Percentiles rank a stretch among this genome's conserved stretches.
Evolutionary conservation across 1,139 yeast species (phyloP).

Genomic region (Citeromyces siamensis): DNA sequence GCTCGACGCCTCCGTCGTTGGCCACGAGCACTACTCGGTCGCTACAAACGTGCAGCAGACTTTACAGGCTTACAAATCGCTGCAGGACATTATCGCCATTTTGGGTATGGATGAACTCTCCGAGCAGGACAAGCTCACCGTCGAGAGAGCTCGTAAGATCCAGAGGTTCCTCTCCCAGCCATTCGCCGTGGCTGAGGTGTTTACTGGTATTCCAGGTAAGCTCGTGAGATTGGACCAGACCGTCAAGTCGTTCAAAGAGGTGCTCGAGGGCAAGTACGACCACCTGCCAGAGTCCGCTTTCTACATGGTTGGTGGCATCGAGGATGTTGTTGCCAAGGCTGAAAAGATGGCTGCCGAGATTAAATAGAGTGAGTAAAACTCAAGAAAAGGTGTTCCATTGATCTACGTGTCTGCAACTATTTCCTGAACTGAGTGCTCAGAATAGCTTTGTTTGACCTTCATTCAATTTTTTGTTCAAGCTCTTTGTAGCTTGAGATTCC

Average conservation of each 20-base stretch:
- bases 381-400: no score
- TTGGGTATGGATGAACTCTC: slow-evolving; percentile 99
- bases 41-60: slow-evolving; percentile 96
- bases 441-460: no score
- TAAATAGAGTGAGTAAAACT: slow-evolving; percentile 31
- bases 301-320: slow-evolving; percentile 99
- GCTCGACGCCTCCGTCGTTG: slow-evolving; percentile 93
- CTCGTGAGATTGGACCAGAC: slow-evolving; percentile 96
- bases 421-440: no score
- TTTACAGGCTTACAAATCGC: slow-evolving; percentile 98
- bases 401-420: no score
- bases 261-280: slow-evolving; percentile 97
- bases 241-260: slow-evolving; percentile 88
- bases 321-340: slow-evolving; percentile 96
- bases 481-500: no score
- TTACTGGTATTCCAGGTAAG: slow-evolving; percentile 99
- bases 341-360: slow-evolving; percentile 96
- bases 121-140: slow-evolving; percentile 96
- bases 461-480: no score
- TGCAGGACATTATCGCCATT: slow-evolving; percentile 99
- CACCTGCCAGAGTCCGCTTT: slow-evolving; percentile 98
- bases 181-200: slow-evolving; percentile 98
- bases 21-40: slow-evolving; percentile 96
- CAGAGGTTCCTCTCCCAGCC: slow-evolving; percentile 99
- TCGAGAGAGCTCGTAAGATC: slow-evolving; percentile 99